Base-by-base conservation (phyloP, 2,329 filamentous ascomycete species). In the Aspergillus quadrilineatus region DNA sequence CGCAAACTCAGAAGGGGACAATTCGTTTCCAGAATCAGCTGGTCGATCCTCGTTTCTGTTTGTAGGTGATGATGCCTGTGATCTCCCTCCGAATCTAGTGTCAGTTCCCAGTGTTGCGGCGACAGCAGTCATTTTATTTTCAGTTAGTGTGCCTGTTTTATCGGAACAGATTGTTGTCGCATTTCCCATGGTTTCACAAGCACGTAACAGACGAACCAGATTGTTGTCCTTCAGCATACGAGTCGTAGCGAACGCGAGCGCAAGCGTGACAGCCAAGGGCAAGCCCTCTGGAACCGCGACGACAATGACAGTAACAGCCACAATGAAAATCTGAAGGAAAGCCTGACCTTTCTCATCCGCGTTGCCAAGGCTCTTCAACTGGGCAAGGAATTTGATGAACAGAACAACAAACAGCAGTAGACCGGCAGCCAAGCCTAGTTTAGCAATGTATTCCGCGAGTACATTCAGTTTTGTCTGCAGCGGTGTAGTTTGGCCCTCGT, bases 391-490 rank as follows among this genome's bases (percentile, higher is more conserved):
- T 65, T 90, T 88, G 78, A 92, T 91, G 65, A 92, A 85, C 6
- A 92, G 77, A 6, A 92, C 88, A 49, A 91, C 77, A 67, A 93
- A 93, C n/a, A 93, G 79, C 8, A 92, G 73, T 14, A 90, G 75
- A 53, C 89, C 89, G 46, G 89, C 86, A 58, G 83, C 84, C 63
- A 87, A 85, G 74, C 87, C 87, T 42, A 89, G 80, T 67, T 89
- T 89, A n/a, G 87, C 87, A 64, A 93, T 91, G 66, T 91, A 89
- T 65, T 90, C 89, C 6, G 89, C 90, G 15, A 93, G 79, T 4
- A 85, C 80, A 62, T 92, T 91, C 57, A 93, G 78, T 72, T 92
- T 92, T 2, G 83, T 86, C 70, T 93, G 90, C 6, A 93, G 73
- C 3, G 89, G 90, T 1, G 89, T 93, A 26, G 89, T 88, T 67